These are phyloP conservation scores for Pseudocercospora macadamiae DNA, from an alignment of 2,329 filamentous ascomycete species.

Conservation along the genomic window DNA sequence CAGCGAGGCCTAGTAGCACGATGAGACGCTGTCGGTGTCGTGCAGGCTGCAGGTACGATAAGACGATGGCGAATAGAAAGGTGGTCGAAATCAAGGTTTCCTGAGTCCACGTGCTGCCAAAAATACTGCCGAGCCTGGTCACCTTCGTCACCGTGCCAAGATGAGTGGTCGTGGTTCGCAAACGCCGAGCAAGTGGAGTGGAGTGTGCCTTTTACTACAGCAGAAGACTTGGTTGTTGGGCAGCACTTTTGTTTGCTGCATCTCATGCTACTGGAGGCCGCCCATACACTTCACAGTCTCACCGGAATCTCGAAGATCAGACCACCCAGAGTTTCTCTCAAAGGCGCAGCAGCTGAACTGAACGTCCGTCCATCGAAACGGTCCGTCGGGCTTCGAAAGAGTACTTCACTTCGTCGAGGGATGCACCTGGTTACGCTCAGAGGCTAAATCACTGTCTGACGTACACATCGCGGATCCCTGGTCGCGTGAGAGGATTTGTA, in stretches of 20 bases:
- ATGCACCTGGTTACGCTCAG: not conserved
- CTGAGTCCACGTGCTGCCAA: not conserved
- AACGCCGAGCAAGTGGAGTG: not conserved
- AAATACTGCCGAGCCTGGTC: not conserved
- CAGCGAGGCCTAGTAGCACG: not conserved
- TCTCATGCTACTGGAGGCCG: not conserved
- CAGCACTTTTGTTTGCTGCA: conserved; percentile 1
- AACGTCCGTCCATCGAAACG: conserved; percentile 3
- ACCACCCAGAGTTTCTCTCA: not conserved
- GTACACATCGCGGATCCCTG: conserved; percentile 3
- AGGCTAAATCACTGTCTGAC: conserved; percentile 2
- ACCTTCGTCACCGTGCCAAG: not conserved
- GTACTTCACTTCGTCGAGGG: conserved; percentile 1
- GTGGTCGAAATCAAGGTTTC: not conserved
- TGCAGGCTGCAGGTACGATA: not conserved
- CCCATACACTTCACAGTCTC: not conserved
- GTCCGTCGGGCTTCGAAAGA: not conserved
- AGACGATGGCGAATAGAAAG: not conserved
- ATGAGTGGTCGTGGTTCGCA: not conserved
- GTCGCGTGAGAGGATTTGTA: conserved; percentile 1
- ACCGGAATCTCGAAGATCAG: not conserved
- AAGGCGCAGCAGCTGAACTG: not conserved
- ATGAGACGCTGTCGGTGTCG: not conserved
- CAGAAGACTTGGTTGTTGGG: no score
- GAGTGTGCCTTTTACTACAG: not conserved